These are phyloP conservation scores for Lumnitzera littorea DNA, from an alignment of 345 rosid species.

Conservation along the genomic window DNA sequence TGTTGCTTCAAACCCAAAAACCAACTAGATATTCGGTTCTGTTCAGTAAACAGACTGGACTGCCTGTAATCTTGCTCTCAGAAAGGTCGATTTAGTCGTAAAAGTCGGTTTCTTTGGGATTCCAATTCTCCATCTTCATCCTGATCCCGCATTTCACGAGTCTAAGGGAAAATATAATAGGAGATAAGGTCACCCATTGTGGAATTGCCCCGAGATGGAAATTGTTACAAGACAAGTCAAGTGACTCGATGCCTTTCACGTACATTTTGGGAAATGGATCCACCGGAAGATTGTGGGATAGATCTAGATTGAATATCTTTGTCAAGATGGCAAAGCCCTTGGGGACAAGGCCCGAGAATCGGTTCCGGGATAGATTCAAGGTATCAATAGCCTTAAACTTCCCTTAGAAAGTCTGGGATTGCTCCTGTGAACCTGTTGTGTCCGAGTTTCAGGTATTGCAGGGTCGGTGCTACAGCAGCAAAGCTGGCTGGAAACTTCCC, in stretches of 20 bases:
- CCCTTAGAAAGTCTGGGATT: conserved; percentile 55
- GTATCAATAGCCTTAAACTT: conserved; percentile 54
- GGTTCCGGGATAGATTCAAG: conserved; percentile 53
- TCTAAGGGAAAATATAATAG: conserved; percentile 60
- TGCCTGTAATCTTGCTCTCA: conserved; percentile 54
- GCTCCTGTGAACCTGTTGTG: conserved; percentile 45
- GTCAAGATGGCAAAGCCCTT: conserved; percentile 54
- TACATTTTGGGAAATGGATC: conserved; percentile 65
- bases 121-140: conserved; percentile 44
- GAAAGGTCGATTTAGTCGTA: conserved; percentile 71
- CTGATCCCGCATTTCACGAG: conserved; percentile 68
- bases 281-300: conserved; percentile 43
- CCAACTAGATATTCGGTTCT: conserved; percentile 47
- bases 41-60: conserved; percentile 43
- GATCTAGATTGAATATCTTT: conserved; percentile 74
- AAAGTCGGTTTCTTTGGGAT: conserved; percentile 54
- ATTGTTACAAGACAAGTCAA: conserved; percentile 54
- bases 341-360: conserved; percentile 39
- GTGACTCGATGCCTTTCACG: conserved; percentile 72
- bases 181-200: conserved; percentile 65
- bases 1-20: conserved; percentile 43
- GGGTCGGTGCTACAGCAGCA: conserved; percentile 33
- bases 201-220: conserved; percentile 60
- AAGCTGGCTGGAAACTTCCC: conserved; percentile 52
- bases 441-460: conserved; percentile 45